Conservation (phyloP, 306 rosid species). For the Cucumis sativus region Cucumber_9930_V3 NC_026657.2:33017501-33018000, state of each 20-base stretch:
- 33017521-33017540: constrained; percentile 98
- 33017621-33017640: constrained; percentile 9
- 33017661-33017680: constrained; percentile 70
- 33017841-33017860: background rate
- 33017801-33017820: background rate
- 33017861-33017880: background rate
- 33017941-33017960: too few species aligned
- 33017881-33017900: background rate
- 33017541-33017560: constrained; percentile 93
- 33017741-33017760: constrained; percentile 90
- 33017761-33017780: constrained; percentile 95
- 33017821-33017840: background rate
- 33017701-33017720: constrained; percentile 86
- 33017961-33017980: too few species aligned
- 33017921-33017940: background rate
- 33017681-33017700: constrained; percentile 97
- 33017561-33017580: background rate
- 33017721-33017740: constrained; percentile 79
- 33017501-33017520: constrained; percentile 84
- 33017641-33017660: constrained; percentile 20
- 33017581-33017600: background rate
- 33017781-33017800: background rate
- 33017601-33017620: background rate
- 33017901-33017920: background rate
- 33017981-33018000: too few species aligned